Conservation (phyloP, 1,139 yeast species). For the Candida tetrigidarum region DNA sequence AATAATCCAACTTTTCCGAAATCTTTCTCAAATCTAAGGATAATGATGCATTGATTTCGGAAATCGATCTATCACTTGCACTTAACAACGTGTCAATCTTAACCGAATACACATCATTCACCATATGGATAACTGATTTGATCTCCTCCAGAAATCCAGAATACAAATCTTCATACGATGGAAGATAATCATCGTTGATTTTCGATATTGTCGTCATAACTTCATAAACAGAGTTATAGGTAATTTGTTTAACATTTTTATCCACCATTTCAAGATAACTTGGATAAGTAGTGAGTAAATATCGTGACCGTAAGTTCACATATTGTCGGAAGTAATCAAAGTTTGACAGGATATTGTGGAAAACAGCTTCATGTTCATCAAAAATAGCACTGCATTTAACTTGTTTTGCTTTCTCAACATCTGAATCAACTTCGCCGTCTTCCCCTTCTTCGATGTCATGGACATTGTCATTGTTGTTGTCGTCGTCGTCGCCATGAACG, state of each 20-base stretch:
- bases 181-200: constrained; percentile 40
- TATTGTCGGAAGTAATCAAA: constrained; percentile 21
- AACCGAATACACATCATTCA: constrained; percentile 49
- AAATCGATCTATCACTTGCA: constrained; percentile 73
- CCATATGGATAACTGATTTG: constrained; percentile 40
- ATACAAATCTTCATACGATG: constrained; percentile 40
- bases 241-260: constrained; percentile 24
- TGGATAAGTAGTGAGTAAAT: constrained; percentile 35
- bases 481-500: constrained; percentile 6
- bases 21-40: constrained; percentile 71
- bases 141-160: constrained; percentile 39
- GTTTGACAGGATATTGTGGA: constrained; percentile 11
- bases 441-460: neutral
- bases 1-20: constrained; percentile 67
- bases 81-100: constrained; percentile 68
- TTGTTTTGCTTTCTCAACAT: neutral
- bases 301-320: constrained; percentile 28
- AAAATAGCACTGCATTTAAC: constrained; percentile 10
- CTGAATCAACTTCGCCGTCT: neutral
- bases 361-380: constrained; percentile 17
- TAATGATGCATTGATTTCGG: constrained; percentile 83
- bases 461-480: too few species aligned
- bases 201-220: constrained; percentile 29
- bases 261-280: constrained; percentile 24
- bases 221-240: constrained; percentile 26